Percentiles rank a stretch among this genome's conserved stretches.
Conservation (phyloP, 1,284 basidiomycete genomes). For the Chiua sp. region DNA sequence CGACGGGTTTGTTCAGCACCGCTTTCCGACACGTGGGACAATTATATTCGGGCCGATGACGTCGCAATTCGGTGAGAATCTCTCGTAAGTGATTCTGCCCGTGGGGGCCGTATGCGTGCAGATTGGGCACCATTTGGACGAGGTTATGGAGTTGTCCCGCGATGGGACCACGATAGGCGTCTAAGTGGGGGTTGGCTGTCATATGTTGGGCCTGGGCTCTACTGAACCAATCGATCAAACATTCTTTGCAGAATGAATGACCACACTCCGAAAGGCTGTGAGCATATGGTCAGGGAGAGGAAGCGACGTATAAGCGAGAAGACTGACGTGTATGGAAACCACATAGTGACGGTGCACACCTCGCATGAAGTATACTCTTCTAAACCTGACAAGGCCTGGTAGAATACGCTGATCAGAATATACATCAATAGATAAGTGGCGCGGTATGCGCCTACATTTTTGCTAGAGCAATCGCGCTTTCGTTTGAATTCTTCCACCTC, state of each 20-base stretch:
- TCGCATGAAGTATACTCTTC: conserved; percentile 65
- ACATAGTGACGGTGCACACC: conserved; percentile 65
- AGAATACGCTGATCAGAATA: conserved; percentile 3
- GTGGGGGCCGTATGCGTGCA: conserved; percentile 24
- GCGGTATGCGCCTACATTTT: conserved; percentile 6
- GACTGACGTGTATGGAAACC: conserved; percentile 66
- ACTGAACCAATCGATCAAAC: conserved; percentile 70
- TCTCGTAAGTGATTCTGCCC: conserved; percentile 29
- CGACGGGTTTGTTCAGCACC: conserved; percentile 55
- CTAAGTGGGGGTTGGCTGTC: conserved; percentile 50
- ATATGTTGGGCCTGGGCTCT: conserved; percentile 56
- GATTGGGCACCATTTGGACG: conserved; percentile 35
- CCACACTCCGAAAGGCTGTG: conserved; percentile 66
- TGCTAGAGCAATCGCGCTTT: conserved; percentile 4
- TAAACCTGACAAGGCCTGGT: conserved; percentile 35
- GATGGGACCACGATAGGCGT: conserved; percentile 31
- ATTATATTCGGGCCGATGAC: conserved; percentile 55
- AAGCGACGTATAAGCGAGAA: conserved; percentile 3
- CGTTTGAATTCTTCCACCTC: conserved; percentile 29
- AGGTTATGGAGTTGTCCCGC: conserved; percentile 23
- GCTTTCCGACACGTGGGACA: conserved; percentile 68
- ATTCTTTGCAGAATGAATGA: conserved; percentile 69
- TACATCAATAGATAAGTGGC: neutral
- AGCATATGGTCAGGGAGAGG: conserved; percentile 6
- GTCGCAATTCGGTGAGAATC: conserved; percentile 26